Evolutionary conservation across 2,329 filamentous ascomycete genomes (phyloP).

Genomic region (Cladophialophora chaetospira): DNA sequence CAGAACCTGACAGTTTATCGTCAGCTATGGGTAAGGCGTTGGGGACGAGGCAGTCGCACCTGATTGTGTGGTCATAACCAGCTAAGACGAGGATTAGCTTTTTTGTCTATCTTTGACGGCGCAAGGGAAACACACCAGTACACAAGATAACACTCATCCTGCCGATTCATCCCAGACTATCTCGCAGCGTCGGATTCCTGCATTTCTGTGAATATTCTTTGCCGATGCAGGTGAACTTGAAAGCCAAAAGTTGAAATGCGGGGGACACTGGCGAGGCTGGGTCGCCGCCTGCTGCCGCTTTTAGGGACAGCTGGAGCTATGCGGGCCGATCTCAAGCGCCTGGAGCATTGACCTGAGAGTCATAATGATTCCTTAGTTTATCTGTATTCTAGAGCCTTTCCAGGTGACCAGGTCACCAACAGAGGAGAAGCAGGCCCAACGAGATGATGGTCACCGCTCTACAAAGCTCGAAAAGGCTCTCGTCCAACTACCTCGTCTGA

Average conservation of each 20-base stretch:
- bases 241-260: background rate
- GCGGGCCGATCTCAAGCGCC: too few species aligned
- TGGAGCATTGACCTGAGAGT: too few species aligned
- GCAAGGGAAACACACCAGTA: conserved; percentile 53
- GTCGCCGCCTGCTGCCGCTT: background rate
- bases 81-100: conserved; percentile 48
- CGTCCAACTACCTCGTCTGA: too few species aligned
- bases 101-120: background rate
- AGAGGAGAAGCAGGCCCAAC: too few species aligned
- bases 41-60: conserved; percentile 49
- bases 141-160: conserved; percentile 68
- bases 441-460: too few species aligned
- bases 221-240: background rate
- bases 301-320: too few species aligned
- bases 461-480: too few species aligned
- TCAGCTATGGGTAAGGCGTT: conserved; percentile 8
- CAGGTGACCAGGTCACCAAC: too few species aligned
- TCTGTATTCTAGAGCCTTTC: too few species aligned
- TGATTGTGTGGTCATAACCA: conserved; percentile 75
- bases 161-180: background rate
- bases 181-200: background rate
- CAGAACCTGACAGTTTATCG: conserved; percentile 69
- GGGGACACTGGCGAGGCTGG: background rate
- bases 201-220: background rate
- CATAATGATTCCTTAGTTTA: too few species aligned